These are phyloP conservation scores for Berberis thunbergii DNA, from an alignment of 164 flowering plant genomes.

Conservation along the genomic window DNA sequence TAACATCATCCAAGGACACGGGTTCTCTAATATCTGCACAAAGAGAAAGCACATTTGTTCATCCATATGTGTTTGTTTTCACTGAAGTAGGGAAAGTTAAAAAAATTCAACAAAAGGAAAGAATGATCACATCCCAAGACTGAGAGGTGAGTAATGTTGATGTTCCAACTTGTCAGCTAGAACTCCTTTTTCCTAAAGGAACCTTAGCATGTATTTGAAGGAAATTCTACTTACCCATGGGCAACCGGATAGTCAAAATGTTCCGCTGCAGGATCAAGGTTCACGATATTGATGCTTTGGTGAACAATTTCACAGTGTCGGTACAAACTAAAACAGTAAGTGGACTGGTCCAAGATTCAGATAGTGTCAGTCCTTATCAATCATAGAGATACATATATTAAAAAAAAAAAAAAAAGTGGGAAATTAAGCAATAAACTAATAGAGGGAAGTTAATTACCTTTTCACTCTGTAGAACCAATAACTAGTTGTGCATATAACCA, in stretches of 20 bases:
- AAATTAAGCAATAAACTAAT: too few species aligned
- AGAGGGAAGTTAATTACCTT: slow-evolving; percentile 35
- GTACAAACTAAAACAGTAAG: slow-evolving; percentile 81
- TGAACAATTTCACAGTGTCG: slow-evolving; percentile 69
- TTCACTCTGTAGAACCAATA: slow-evolving; percentile 95
- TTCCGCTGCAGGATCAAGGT: slow-evolving; percentile 99
- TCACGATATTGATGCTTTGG: slow-evolving; percentile 67
- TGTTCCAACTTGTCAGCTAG: too few species aligned
- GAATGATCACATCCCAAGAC: too few species aligned
- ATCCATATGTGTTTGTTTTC: too few species aligned
- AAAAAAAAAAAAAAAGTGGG: too few species aligned
- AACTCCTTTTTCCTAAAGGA: too few species aligned
- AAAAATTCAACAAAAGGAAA: too few species aligned
- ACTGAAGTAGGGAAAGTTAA: too few species aligned
- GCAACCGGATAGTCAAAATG: slow-evolving; percentile 92
- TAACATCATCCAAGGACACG: slow-evolving; percentile 85
- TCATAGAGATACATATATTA: too few species aligned
- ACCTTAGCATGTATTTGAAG: too few species aligned
- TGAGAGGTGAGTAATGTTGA: too few species aligned
- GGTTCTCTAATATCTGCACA: slow-evolving; percentile 88
- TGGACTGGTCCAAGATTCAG: slow-evolving; percentile 48
- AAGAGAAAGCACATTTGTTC: slow-evolving; percentile 1
- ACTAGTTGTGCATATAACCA: slow-evolving; percentile 97
- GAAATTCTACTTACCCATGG: slow-evolving; percentile 40
- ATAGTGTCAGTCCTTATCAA: not conserved